Evolutionary conservation across 208 protist species (phyloP), one percentile per base, ranked within the genome.

Genomic region (Tritrichomonas musculus): DNA sequence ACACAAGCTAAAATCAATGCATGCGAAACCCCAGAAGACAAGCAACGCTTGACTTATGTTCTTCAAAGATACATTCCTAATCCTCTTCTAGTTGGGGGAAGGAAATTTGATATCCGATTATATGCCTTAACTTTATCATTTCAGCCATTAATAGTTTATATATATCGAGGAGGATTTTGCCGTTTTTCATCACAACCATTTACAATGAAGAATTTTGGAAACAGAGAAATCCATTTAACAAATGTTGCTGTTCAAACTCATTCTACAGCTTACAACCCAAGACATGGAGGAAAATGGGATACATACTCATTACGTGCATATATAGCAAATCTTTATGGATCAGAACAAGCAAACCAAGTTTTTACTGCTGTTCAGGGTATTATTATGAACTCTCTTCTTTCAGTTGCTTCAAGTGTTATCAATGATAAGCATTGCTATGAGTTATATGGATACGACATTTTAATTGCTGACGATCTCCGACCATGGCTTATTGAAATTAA

Each of bases 401-500:
- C 93, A 20, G 73, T 93, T 25, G n/a, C 14, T 36, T 36, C 64
- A 47, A 5, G 4, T 17, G 39, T 93, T 4, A 80, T 66, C 30
- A 25, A 22, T 13, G 93, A 80, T 53, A 88, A 92, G 25, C 73
- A 93, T 64, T 94, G 94, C 50, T 94, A 94, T 41, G 94, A 94
- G 92, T 72, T 94, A 64, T 94, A 93, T 82, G 94, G 94, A n/a
- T 65, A 94, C n/a, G 94, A 95, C 66, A 95, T 95, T 53, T 13
- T 95, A 9, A 57, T 95, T 55, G 94, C 95, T 55, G 33, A 66
- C 25, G 41, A 75, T 41, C 73, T 95, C 8, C 9, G 73, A 30
- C 94, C 94, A 33, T 95, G 92, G 69, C 49, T 95, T 2, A 47
- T 95, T 39, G 94, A 95, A 93, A 57, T 95, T 30, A 95, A 95